Evolutionary conservation across 192 early-diverging fungal genomes (phyloP).

Genomic region (Lunasporangiospora selenospora): DNA sequence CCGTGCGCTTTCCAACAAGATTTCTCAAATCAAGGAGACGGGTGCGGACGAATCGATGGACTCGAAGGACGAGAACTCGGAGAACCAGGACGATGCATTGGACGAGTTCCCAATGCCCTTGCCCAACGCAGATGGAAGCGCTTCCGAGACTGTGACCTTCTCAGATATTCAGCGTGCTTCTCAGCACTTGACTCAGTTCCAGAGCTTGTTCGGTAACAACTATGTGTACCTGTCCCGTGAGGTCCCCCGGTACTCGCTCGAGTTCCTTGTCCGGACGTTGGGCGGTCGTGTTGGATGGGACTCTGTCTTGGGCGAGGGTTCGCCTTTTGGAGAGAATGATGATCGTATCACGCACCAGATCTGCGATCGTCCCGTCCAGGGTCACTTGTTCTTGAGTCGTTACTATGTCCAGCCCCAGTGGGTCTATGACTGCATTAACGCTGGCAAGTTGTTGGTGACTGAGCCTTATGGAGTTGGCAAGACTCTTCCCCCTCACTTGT

Average conservation of each 20-base stretch:
- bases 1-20: slow-evolving; percentile 50
- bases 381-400: slow-evolving; percentile 68
- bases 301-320: slow-evolving; percentile 73
- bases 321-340: slow-evolving; percentile 81
- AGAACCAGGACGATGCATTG: slow-evolving; percentile 45
- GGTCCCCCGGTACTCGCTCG: slow-evolving; percentile 90
- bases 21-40: slow-evolving; percentile 51
- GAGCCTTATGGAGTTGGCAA: slow-evolving; percentile 81
- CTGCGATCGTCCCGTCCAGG: slow-evolving; percentile 79
- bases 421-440: slow-evolving; percentile 95
- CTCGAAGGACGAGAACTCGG: neutral
- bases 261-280: slow-evolving; percentile 90
- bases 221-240: slow-evolving; percentile 93
- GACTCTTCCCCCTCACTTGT: slow-evolving; percentile 88
- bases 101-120: slow-evolving; percentile 58
- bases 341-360: slow-evolving; percentile 90
- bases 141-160: slow-evolving; percentile 52
- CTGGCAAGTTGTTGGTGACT: slow-evolving; percentile 69
- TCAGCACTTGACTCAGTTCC: slow-evolving; percentile 50
- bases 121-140: slow-evolving; percentile 43
- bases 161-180: slow-evolving; percentile 59
- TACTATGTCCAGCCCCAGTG: slow-evolving; percentile 98
- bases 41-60: slow-evolving; percentile 9
- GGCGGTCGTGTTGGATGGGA: slow-evolving; percentile 95
- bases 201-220: slow-evolving; percentile 65